These are phyloP conservation scores for Kodamaea nitidulidarum DNA, from an alignment of 805 yeast genomes.

Conservation along the genomic window DNA sequence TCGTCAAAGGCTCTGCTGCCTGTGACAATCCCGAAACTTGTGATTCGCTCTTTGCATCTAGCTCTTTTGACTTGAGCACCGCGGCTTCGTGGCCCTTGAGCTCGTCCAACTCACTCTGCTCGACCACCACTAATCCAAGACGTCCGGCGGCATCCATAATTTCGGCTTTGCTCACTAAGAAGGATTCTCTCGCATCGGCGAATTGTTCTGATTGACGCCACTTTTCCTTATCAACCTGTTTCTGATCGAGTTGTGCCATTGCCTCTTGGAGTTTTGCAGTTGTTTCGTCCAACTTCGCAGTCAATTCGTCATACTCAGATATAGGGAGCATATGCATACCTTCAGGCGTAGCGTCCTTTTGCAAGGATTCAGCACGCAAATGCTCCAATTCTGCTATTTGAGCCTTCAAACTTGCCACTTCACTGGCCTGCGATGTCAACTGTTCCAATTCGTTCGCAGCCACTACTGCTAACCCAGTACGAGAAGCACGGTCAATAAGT, in stretches of 20 bases:
- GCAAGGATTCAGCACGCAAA: slow-evolving; percentile 8
- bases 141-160: slow-evolving; percentile 22
- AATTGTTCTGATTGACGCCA: slow-evolving; percentile 9
- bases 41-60: slow-evolving; percentile 28
- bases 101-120: slow-evolving; percentile 16
- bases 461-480: slow-evolving; percentile 11
- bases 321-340: slow-evolving; percentile 15
- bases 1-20: slow-evolving; percentile 14
- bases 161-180: slow-evolving; percentile 25
- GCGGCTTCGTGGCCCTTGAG: slow-evolving; percentile 21
- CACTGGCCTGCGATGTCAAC: slow-evolving; percentile 14
- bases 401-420: neutral
- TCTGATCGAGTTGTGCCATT: neutral
- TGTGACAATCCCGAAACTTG: slow-evolving; percentile 21
- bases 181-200: slow-evolving; percentile 30
- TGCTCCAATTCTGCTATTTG: neutral
- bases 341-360: slow-evolving; percentile 15
- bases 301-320: slow-evolving; percentile 8
- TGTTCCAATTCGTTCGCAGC: slow-evolving; percentile 10
- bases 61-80: slow-evolving; percentile 18
- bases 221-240: neutral
- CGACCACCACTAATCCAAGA: slow-evolving; percentile 23
- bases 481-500: slow-evolving; percentile 6
- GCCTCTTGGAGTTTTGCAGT: neutral
- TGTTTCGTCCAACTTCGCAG: neutral